Conservation (phyloP, 495 filamentous ascomycete genomes). For the Sabuloglossum arenarium region DNA sequence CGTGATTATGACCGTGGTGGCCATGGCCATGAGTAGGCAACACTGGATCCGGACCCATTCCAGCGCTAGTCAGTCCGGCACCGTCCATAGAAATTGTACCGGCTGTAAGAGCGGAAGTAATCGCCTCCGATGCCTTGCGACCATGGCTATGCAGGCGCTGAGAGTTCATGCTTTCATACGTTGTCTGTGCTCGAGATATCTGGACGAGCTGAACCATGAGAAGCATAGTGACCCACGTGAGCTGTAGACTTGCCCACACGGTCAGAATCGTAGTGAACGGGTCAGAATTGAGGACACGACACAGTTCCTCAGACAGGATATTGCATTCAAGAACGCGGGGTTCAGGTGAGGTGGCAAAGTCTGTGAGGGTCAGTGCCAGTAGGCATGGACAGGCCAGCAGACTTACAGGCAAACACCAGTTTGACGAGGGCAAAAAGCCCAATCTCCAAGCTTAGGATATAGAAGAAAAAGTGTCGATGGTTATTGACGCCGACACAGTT, state of each 20-base stretch:
- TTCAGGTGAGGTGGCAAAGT: slow-evolving; percentile 23
- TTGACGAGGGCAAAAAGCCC: slow-evolving; percentile 42
- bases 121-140: slow-evolving; percentile 33
- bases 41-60: slow-evolving; percentile 19
- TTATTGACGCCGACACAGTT: slow-evolving; percentile 93
- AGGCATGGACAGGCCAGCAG: not conserved
- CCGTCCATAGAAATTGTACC: slow-evolving; percentile 43
- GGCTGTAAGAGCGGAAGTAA: slow-evolving; percentile 61
- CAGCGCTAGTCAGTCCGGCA: slow-evolving; percentile 35
- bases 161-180: slow-evolving; percentile 70
- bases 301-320: slow-evolving; percentile 51
- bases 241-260: slow-evolving; percentile 61
- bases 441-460: slow-evolving; percentile 53
- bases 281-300: slow-evolving; percentile 53
- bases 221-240: slow-evolving; percentile 91
- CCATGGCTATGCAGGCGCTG: slow-evolving; percentile 35
- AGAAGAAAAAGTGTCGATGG: slow-evolving; percentile 84
- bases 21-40: slow-evolving; percentile 23
- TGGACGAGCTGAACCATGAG: slow-evolving; percentile 81
- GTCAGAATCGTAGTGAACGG: slow-evolving; percentile 60
- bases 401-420: slow-evolving; percentile 10
- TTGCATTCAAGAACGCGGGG: slow-evolving; percentile 39
- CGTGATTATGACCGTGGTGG: slow-evolving; percentile 11
- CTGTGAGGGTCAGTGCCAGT: slow-evolving; percentile 13
- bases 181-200: slow-evolving; percentile 77